These are phyloP conservation scores for Sutorius eximius DNA, from an alignment of 1,284 basidiomycete genomes.

Conservation along the genomic window DNA sequence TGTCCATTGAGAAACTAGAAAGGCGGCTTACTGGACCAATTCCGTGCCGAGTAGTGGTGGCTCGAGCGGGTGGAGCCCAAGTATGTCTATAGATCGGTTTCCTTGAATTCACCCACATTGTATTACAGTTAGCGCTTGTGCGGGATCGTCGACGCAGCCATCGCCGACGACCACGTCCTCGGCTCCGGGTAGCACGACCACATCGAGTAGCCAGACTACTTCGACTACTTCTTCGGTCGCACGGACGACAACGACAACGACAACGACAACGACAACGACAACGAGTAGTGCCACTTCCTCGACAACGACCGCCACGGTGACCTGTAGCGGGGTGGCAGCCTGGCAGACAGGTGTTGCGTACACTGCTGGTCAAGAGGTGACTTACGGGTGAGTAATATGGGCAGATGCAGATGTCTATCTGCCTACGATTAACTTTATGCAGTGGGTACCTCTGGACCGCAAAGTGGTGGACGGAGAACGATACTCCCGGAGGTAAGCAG, in stretches of 20 bases:
- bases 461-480: conserved; percentile 55
- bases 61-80: conserved; percentile 62
- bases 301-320: conserved; percentile 35
- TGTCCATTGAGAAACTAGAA: neutral
- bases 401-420: neutral
- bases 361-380: conserved; percentile 48
- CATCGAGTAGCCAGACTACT: conserved; percentile 21
- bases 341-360: conserved; percentile 51
- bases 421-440: conserved; percentile 10
- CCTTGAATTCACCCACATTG: neutral
- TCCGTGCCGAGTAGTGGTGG: conserved; percentile 44
- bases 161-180: conserved; percentile 16
- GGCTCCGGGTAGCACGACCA: neutral
- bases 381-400: conserved; percentile 44
- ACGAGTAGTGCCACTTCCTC: conserved; percentile 27
- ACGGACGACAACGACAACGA: conserved; percentile 12
- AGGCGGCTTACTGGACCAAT: conserved; percentile 63
- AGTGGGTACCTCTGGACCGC: conserved; percentile 62
- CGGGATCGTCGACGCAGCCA: conserved; percentile 18
- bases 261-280: conserved; percentile 6
- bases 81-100: conserved; percentile 39
- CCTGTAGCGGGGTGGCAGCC: conserved; percentile 50
- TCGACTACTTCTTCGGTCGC: conserved; percentile 10
- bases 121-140: conserved; percentile 51
- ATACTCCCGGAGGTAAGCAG: conserved; percentile 50